Conservation (phyloP, 2,329 filamentous ascomycete species). For the Fulvia fulva region DNA sequence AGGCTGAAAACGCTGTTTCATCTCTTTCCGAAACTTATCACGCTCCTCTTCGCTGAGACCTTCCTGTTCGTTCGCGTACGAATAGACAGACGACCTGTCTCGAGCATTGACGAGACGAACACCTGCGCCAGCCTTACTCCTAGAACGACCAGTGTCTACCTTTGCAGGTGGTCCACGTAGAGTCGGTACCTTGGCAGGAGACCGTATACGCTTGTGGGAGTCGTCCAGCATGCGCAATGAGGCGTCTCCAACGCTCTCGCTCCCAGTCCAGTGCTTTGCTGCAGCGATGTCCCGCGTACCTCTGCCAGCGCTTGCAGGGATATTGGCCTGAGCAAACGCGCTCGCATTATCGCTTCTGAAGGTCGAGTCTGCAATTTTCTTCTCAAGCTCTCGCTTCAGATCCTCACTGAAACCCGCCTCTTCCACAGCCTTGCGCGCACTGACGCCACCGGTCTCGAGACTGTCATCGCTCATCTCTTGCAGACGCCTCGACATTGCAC, state of each 20-base stretch:
- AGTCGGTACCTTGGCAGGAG: conserved; percentile 37
- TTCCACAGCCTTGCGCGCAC: conserved; percentile 54
- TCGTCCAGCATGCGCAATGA: conserved; percentile 74
- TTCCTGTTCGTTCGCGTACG: conserved; percentile 49
- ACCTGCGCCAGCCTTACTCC: conserved; percentile 39
- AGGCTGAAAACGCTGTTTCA: conserved; percentile 77
- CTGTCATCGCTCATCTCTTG: conserved; percentile 59
- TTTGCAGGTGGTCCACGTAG: conserved; percentile 39
- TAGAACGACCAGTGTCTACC: conserved; percentile 44
- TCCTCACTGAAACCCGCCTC: conserved; percentile 62
- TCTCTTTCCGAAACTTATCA: conserved; percentile 65
- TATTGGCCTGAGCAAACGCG: conserved; percentile 51
- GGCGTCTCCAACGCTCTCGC: conserved; percentile 69
- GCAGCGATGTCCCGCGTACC: conserved; percentile 66
- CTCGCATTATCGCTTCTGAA: conserved; percentile 50
- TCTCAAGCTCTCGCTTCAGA: conserved; percentile 55
- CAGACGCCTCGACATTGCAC: conserved; percentile 57
- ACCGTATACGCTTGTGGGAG: conserved; percentile 54
- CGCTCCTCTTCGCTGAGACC: conserved; percentile 66
- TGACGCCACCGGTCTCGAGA: conserved; percentile 52
- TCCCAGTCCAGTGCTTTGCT: conserved; percentile 71
- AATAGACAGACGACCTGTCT: conserved; percentile 55
- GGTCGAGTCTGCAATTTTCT: conserved; percentile 54
- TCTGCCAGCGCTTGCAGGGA: conserved; percentile 60
- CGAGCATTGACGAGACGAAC: conserved; percentile 55